Evolutionary conservation across 2,329 filamentous ascomycete genomes (phyloP).

Genomic region (Proliferodiscus dingleyae): DNA sequence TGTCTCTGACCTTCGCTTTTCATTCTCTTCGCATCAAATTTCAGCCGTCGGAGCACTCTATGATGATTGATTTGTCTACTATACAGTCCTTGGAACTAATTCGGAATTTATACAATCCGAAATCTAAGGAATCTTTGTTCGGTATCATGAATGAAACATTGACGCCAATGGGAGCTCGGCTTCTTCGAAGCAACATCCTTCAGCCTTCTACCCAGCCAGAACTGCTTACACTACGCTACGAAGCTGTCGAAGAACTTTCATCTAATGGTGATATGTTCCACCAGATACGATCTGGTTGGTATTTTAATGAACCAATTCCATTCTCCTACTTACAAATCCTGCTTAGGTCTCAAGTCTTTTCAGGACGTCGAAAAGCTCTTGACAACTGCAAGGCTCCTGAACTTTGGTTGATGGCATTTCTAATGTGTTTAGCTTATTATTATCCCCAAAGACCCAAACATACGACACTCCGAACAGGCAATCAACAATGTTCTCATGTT

Average conservation of each 20-base stretch:
- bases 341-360: slow-evolving; percentile 64
- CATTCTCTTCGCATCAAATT: slow-evolving; percentile 84
- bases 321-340: background rate
- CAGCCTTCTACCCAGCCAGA: slow-evolving; percentile 73
- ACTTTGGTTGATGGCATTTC: background rate
- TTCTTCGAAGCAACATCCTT: slow-evolving; percentile 79
- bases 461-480: slow-evolving; percentile 70
- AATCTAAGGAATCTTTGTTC: slow-evolving; percentile 77
- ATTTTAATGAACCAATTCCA: background rate
- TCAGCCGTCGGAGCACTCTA: slow-evolving; percentile 81
- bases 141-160: slow-evolving; percentile 79
- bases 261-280: slow-evolving; percentile 82
- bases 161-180: slow-evolving; percentile 82
- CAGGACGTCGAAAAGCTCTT: slow-evolving; percentile 76
- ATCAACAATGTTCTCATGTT: slow-evolving; percentile 84
- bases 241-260: slow-evolving; percentile 78
- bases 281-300: slow-evolving; percentile 61
- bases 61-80: slow-evolving; percentile 92
- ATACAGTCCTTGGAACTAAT: slow-evolving; percentile 85
- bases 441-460: slow-evolving; percentile 59
- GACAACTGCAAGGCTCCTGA: slow-evolving; percentile 54
- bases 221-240: slow-evolving; percentile 68
- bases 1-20: slow-evolving; percentile 64
- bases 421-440: slow-evolving; percentile 61
- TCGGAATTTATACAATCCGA: slow-evolving; percentile 73